These are phyloP conservation scores for Penicillium glabrum DNA, from an alignment of 2,329 filamentous ascomycete genomes.

Conservation along the genomic window DNA sequence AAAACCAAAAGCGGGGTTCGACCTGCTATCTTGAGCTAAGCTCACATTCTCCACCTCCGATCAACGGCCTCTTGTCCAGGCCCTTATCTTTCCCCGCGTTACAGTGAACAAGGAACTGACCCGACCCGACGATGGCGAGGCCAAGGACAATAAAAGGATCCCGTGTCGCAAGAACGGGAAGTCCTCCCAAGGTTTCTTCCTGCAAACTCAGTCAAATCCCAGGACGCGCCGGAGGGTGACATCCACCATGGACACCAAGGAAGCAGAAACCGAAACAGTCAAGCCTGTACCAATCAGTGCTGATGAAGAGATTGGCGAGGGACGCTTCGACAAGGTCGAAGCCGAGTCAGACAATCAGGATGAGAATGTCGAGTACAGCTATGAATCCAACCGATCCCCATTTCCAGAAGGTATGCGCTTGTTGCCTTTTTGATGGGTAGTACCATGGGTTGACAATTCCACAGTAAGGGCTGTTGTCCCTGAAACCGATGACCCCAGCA, in stretches of 20 bases:
- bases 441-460: not conserved
- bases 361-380: slow-evolving; percentile 20
- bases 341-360: slow-evolving; percentile 3
- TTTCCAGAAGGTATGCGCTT: slow-evolving; percentile 21
- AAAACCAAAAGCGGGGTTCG: slow-evolving; percentile 7
- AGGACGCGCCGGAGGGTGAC: too few relatives aligned
- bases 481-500: slow-evolving; percentile 28
- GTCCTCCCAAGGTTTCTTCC: not conserved
- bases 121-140: not conserved
- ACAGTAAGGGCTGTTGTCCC: slow-evolving; percentile 28
- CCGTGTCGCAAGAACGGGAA: not conserved
- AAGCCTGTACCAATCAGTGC: slow-evolving; percentile 3
- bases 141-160: not conserved
- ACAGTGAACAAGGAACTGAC: not conserved
- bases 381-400: slow-evolving; percentile 28
- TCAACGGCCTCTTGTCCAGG: not conserved
- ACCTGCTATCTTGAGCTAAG: slow-evolving; percentile 10
- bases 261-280: slow-evolving; percentile 5
- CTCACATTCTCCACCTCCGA: not conserved
- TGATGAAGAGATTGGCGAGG: slow-evolving; percentile 17
- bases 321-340: slow-evolving; percentile 8
- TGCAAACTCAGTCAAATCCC: not conserved
- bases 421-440: not conserved
- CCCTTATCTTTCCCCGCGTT: slow-evolving; percentile 8
- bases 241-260: slow-evolving; percentile 12